These are phyloP conservation scores for Holtermannia corniformis DNA, from an alignment of 768 basidiomycete species.

Conservation along the genomic window DNA sequence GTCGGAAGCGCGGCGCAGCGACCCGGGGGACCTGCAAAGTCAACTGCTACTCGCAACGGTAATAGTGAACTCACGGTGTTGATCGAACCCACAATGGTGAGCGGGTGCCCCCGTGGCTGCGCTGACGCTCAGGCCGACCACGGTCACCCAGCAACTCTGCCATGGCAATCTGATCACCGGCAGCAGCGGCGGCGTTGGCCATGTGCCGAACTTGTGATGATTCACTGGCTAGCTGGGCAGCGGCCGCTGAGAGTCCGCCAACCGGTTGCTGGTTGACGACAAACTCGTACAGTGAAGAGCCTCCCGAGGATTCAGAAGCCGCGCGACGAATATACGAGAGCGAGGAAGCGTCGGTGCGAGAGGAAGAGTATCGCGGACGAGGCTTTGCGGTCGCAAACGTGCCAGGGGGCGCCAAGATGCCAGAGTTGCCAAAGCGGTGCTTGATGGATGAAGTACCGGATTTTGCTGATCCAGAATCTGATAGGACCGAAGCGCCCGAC, in stretches of 20 bases:
- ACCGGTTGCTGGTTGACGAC: background rate
- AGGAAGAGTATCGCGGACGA: background rate
- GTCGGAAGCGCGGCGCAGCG: background rate
- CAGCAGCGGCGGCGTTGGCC: slow-evolving; percentile 11
- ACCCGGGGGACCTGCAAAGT: too few species aligned
- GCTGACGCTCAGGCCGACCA: too few species aligned
- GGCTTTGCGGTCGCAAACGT: slow-evolving; percentile 17
- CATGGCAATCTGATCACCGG: slow-evolving; percentile 22
- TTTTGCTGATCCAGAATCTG: background rate
- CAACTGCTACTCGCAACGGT: too few species aligned
- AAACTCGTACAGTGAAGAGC: background rate
- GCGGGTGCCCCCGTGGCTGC: too few species aligned
- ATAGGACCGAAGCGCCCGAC: slow-evolving; percentile 1
- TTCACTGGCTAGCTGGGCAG: background rate
- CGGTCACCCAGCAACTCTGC: background rate
- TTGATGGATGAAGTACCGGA: slow-evolving; percentile 1
- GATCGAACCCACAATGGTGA: too few species aligned
- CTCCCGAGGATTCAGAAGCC: background rate
- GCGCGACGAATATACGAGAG: background rate
- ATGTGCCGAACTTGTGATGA: background rate
- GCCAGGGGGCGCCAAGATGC: slow-evolving; percentile 22
- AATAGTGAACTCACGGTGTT: too few species aligned
- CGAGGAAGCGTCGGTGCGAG: background rate
- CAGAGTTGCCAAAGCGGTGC: slow-evolving; percentile 9
- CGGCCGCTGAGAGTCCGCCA: background rate